phyloP scores from a whole-genome alignment of 495 filamentous ascomycete genomes.

The Choiromyces venosus region DNA sequence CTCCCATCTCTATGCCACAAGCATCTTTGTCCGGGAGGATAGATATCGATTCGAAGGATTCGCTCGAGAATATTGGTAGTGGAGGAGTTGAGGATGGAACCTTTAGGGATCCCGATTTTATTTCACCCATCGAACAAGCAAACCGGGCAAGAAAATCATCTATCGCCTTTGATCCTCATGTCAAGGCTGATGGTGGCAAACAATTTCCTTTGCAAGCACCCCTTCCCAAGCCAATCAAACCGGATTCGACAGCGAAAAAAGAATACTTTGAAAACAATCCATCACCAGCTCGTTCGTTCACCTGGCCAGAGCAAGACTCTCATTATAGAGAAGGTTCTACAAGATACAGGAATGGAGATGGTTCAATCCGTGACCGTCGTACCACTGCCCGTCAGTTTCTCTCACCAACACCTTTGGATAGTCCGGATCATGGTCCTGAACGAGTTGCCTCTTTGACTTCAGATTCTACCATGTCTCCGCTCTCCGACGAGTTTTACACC shows the following conservation, averaged over 20 bases:
- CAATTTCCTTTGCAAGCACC: slow-evolving; percentile 41
- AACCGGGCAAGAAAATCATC: slow-evolving; percentile 39
- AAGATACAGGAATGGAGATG: slow-evolving; percentile 38
- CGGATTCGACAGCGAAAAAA: slow-evolving; percentile 22
- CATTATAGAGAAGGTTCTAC: slow-evolving; percentile 25
- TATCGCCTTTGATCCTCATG: slow-evolving; percentile 46
- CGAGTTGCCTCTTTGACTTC: slow-evolving; percentile 53
- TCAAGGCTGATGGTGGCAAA: slow-evolving; percentile 45
- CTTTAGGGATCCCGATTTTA: not conserved
- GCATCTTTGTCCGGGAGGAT: slow-evolving; percentile 27
- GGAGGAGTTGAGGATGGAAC: not conserved
- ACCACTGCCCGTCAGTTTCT: slow-evolving; percentile 24
- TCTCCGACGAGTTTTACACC: slow-evolving; percentile 43
- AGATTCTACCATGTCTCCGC: slow-evolving; percentile 53
- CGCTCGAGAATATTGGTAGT: slow-evolving; percentile 12
- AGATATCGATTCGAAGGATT: slow-evolving; percentile 21
- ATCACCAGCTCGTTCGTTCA: slow-evolving; percentile 20
- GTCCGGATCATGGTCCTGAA: slow-evolving; percentile 11
- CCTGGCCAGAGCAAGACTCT: slow-evolving; percentile 32
- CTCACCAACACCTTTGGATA: slow-evolving; percentile 5
- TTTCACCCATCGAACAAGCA: slow-evolving; percentile 27
- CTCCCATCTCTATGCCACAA: slow-evolving; percentile 18
- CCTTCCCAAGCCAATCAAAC: slow-evolving; percentile 37
- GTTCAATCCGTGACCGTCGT: slow-evolving; percentile 28
- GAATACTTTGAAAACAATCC: slow-evolving; percentile 18